These are phyloP conservation scores for Nicotiana rustica DNA, from an alignment of 305 asterid genomes.

Conservation along the genomic window DNA sequence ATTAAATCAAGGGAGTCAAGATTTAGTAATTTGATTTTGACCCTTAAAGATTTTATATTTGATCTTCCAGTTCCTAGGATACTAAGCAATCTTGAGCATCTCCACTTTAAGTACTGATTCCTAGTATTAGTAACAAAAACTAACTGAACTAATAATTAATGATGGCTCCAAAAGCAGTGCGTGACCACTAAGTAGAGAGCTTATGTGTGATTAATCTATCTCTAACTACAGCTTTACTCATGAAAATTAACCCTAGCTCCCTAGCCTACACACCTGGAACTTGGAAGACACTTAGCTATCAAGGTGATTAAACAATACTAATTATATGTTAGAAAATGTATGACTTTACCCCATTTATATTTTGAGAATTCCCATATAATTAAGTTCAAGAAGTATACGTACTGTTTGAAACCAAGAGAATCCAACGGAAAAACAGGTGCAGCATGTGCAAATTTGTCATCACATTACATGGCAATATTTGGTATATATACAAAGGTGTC, in stretches of 20 bases:
- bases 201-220: neutral
- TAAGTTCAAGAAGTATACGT: neutral
- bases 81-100: constrained; percentile 31
- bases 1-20: constrained; percentile 22
- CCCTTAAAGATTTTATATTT: neutral
- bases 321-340: no score
- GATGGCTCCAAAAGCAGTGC: constrained; percentile 33
- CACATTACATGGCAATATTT: constrained; percentile 25
- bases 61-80: constrained; percentile 36
- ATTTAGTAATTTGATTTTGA: constrained; percentile 15
- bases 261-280: no score
- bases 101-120: neutral
- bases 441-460: constrained; percentile 6
- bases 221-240: no score
- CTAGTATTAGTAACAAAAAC: constrained; percentile 21
- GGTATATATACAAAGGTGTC: neutral
- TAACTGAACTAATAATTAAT: constrained; percentile 25
- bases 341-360: no score
- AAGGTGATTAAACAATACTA: no score
- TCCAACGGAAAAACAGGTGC: neutral
- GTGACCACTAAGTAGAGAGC: neutral
- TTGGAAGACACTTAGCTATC: no score
- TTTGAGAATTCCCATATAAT: neutral
- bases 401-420: neutral
- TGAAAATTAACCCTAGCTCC: no score